phyloP scores from a whole-genome alignment of 83 land plant genomes.

The Picea abies region DNA sequence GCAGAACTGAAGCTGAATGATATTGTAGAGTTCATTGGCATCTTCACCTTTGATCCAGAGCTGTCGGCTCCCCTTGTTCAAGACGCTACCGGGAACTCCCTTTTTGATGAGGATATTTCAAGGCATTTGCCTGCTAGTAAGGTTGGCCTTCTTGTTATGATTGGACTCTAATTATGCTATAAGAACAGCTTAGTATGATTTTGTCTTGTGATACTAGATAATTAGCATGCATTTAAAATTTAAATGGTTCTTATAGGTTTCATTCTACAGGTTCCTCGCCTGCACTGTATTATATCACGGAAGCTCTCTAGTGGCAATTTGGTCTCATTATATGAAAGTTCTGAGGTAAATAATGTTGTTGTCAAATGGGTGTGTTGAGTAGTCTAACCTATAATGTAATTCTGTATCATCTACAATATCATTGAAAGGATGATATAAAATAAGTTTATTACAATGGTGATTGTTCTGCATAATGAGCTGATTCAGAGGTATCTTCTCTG shows the following conservation, averaged over 20 bases:
- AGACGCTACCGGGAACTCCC: too few relatives aligned
- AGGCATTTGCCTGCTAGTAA: constrained; percentile 3
- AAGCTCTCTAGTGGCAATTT: constrained; percentile 38
- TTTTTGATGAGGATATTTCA: too few relatives aligned
- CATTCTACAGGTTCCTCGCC: constrained; percentile 71
- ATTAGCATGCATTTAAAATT: neutral
- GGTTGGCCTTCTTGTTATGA: constrained; percentile 34
- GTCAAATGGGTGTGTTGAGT: neutral
- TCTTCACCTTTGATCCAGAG: too few relatives aligned
- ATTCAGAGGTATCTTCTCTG: too few relatives aligned
- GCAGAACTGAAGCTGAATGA: too few relatives aligned
- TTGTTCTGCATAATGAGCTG: too few relatives aligned
- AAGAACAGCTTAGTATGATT: neutral
- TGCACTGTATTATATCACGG: constrained; percentile 71
- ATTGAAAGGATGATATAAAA: too few relatives aligned
- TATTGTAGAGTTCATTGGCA: too few relatives aligned
- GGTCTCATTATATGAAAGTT: neutral
- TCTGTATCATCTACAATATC: too few relatives aligned
- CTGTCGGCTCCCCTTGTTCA: too few relatives aligned
- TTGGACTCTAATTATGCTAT: neutral
- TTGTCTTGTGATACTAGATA: neutral
- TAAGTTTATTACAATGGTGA: too few relatives aligned
- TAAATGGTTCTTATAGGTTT: constrained; percentile 4
- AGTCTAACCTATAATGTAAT: too few relatives aligned
- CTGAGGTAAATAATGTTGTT: neutral